Conservation (phyloP, 768 basidiomycete genomes). For the Coprinopsis cinerea region DNA sequence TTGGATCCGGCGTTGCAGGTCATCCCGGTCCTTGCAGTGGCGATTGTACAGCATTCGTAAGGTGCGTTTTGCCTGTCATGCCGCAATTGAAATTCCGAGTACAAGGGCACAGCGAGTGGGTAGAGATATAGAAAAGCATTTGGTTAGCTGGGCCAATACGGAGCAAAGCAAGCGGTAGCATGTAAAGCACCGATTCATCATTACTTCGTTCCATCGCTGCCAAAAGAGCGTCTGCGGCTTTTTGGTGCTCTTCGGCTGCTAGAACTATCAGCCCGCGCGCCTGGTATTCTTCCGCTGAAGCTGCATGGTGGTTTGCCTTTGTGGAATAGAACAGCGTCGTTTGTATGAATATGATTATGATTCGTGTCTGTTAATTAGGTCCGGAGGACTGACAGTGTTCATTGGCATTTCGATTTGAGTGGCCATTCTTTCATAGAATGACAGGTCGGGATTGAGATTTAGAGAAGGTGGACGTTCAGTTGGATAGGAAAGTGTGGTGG, state of each 20-base stretch:
- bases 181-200: constrained; percentile 58
- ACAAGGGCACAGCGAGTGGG: too few species aligned
- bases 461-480: neutral
- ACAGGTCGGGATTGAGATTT: neutral
- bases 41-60: constrained; percentile 71
- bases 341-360: too few species aligned
- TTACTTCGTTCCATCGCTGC: constrained; percentile 67
- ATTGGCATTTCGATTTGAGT: constrained; percentile 41
- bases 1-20: constrained; percentile 64
- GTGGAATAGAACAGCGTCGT: neutral
- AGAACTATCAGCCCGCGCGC: constrained; percentile 63
- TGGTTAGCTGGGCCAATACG: constrained; percentile 7
- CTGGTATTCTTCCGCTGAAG: constrained; percentile 70
- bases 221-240: constrained; percentile 71
- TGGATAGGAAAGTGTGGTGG: neutral
- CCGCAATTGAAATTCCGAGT: constrained; percentile 2
- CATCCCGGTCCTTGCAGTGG: constrained; percentile 64
- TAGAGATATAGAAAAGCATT: neutral
- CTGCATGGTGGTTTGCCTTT: constrained; percentile 79
- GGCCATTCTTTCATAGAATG: constrained; percentile 22
- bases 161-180: constrained; percentile 12
- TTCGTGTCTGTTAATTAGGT: neutral
- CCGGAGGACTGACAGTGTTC: constrained; percentile 37
- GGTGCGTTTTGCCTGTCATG: constrained; percentile 65
- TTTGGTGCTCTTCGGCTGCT: constrained; percentile 67